Conservation (phyloP, 2,329 filamentous ascomycete species). For the Elsinoe ampelina region DNA sequence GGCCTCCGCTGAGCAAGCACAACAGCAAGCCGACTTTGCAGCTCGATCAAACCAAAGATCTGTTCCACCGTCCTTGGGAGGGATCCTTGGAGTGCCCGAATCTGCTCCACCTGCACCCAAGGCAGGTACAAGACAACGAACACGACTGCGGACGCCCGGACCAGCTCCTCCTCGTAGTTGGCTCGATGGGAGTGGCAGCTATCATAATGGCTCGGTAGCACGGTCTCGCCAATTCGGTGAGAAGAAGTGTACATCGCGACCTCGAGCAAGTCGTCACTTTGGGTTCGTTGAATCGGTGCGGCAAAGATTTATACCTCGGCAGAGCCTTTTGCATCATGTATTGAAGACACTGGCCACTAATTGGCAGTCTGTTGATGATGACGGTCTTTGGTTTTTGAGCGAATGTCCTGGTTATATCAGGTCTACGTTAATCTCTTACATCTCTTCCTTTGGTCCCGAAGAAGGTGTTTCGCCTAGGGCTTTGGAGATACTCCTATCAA, state of each 20-base stretch:
- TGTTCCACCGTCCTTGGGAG: constrained; percentile 36
- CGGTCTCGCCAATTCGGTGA: constrained; percentile 11
- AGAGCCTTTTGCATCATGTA: constrained; percentile 41
- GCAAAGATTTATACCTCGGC: constrained; percentile 15
- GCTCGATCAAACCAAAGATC: constrained; percentile 33
- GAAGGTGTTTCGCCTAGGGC: constrained; percentile 33
- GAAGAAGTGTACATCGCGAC: constrained; percentile 19
- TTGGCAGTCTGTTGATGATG: constrained; percentile 49
- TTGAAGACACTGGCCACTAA: constrained; percentile 47
- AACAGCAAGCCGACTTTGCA: constrained; percentile 36
- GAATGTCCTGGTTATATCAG: constrained; percentile 45
- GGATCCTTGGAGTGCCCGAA: constrained; percentile 37
- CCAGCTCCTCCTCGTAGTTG: constrained; percentile 40
- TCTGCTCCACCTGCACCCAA: constrained; percentile 38
- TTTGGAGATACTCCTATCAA: constrained; percentile 43
- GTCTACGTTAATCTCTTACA: constrained; percentile 46
- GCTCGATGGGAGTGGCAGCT: constrained; percentile 20
- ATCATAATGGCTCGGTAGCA: neutral
- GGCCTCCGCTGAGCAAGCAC: constrained; percentile 26
- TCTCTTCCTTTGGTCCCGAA: constrained; percentile 41
- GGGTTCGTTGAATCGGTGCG: constrained; percentile 21
- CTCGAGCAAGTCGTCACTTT: constrained; percentile 1
- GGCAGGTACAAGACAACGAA: constrained; percentile 28
- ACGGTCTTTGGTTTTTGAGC: constrained; percentile 47
- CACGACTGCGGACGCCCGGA: constrained; percentile 31